phyloP scores from a whole-genome alignment of 768 basidiomycete species.

The Pisolithus microcarpus region DNA sequence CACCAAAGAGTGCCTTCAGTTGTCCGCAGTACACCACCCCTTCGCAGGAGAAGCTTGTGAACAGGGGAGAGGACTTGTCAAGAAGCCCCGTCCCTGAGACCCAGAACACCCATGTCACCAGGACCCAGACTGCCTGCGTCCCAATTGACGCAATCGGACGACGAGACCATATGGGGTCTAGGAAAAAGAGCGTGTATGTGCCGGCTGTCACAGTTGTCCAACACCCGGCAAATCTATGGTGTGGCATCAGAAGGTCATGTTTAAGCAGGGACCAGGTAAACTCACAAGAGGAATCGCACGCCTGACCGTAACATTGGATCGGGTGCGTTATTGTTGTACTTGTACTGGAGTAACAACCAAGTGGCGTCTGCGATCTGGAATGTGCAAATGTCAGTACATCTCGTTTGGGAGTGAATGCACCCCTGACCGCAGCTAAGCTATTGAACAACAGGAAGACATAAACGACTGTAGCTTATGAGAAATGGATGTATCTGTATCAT shows the following conservation, averaged over 20 bases:
- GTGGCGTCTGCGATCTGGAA: conserved; percentile 44
- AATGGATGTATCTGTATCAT: conserved; percentile 1
- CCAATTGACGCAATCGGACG: conserved; percentile 50
- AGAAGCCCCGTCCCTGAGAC: conserved; percentile 47
- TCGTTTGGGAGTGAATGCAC: not conserved
- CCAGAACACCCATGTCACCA: conserved; percentile 57
- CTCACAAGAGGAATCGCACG: conserved; percentile 44
- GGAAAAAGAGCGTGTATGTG: conserved; percentile 48
- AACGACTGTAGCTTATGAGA: conserved; percentile 30
- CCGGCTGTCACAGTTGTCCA: conserved; percentile 55
- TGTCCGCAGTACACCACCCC: conserved; percentile 48
- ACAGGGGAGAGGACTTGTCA: conserved; percentile 43
- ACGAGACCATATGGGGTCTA: conserved; percentile 52
- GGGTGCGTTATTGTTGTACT: conserved; percentile 46
- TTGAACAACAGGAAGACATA: conserved; percentile 45
- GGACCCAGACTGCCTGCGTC: conserved; percentile 51
- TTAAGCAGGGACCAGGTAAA: conserved; percentile 2
- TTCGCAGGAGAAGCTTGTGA: conserved; percentile 35
- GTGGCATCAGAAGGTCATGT: conserved; percentile 1
- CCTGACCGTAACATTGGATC: conserved; percentile 37
- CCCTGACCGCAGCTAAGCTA: conserved; percentile 41
- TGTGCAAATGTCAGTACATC: conserved; percentile 1
- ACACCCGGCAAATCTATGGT: conserved; percentile 45
- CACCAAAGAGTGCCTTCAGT: conserved; percentile 48
- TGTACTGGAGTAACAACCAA: conserved; percentile 55